Conservation (phyloP, 768 basidiomycete species). For the Termitomyces heimii region DNA sequence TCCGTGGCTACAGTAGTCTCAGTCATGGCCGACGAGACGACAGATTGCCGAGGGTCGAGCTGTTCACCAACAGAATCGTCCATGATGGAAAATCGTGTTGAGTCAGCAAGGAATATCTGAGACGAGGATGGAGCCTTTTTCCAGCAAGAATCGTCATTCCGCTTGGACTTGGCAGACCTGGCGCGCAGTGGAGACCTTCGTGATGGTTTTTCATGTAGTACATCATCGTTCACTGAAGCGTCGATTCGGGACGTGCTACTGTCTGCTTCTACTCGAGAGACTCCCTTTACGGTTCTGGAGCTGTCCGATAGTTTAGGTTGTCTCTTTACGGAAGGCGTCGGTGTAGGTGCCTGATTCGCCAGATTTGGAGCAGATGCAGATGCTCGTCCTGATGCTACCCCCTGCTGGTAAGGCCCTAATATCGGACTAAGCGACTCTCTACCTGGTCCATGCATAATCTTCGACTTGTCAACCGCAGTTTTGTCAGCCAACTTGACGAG, state of each 20-base stretch:
- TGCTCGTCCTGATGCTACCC: constrained; percentile 31
- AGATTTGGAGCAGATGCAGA: constrained; percentile 64
- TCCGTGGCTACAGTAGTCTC: constrained; percentile 43
- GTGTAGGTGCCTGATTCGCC: constrained; percentile 29
- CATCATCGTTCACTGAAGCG: constrained; percentile 27
- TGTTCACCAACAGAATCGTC: constrained; percentile 32
- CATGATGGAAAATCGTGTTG: constrained; percentile 27
- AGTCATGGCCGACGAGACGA: constrained; percentile 56
- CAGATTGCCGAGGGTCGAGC: constrained; percentile 48
- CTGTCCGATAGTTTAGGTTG: constrained; percentile 51
- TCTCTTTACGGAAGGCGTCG: constrained; percentile 30
- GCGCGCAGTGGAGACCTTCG: constrained; percentile 47
- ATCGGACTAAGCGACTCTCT: constrained; percentile 19
- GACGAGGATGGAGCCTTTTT: constrained; percentile 22
- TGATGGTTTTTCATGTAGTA: constrained; percentile 29
- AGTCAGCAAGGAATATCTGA: constrained; percentile 26
- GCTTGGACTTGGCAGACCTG: constrained; percentile 27
- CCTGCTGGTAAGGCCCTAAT: constrained; percentile 30
- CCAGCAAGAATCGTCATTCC: constrained; percentile 24
- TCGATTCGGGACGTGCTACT: constrained; percentile 15
- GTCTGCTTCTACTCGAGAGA: constrained; percentile 10
- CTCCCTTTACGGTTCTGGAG: constrained; percentile 30
- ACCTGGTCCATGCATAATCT: constrained; percentile 36
- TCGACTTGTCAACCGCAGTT: constrained; percentile 39
- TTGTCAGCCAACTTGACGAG: constrained; percentile 59